phyloP scores from a whole-genome alignment of 225 moss, liverwort and hornwort species.

The Sphagnum contortum region DNA sequence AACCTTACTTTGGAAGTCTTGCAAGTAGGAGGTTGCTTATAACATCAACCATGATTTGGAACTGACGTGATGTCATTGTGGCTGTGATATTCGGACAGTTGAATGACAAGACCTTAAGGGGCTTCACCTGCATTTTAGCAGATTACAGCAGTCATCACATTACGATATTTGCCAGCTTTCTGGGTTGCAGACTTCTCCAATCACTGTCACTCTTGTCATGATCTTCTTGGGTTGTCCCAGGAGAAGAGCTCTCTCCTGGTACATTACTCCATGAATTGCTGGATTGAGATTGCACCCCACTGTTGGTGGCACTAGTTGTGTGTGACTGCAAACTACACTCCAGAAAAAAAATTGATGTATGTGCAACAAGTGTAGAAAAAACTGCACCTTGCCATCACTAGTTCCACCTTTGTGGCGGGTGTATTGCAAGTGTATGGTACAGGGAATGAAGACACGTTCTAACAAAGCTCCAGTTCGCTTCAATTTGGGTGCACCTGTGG shows the following conservation, averaged over 20 bases:
- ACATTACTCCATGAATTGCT: too few relatives aligned
- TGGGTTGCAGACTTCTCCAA: too few relatives aligned
- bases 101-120: conserved; percentile 88
- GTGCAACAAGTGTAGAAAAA: too few relatives aligned
- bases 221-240: too few relatives aligned
- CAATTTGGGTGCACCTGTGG: conserved; percentile 71
- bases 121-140: conserved; percentile 38
- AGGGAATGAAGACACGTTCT: conserved; percentile 94
- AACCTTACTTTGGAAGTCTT: conserved; percentile 75
- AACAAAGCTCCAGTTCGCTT: conserved; percentile 92
- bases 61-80: conserved; percentile 96
- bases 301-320: too few relatives aligned
- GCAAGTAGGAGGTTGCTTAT: conserved; percentile 95
- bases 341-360: too few relatives aligned
- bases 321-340: too few relatives aligned
- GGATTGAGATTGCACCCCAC: too few relatives aligned
- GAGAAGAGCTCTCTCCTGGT: too few relatives aligned
- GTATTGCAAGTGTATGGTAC: conserved; percentile 94
- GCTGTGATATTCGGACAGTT: conserved; percentile 92
- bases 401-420: conserved; percentile 94
- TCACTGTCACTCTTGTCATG: too few relatives aligned
- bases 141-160: too few relatives aligned
- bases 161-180: too few relatives aligned
- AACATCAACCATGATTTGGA: conserved; percentile 95
- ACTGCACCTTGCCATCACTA: conserved; percentile 68